Percentiles rank a stretch among this genome's conserved stretches.
These are phyloP conservation scores for Aegle marmelos DNA, from an alignment of 345 rosid species.

Conservation along the genomic window DNA sequence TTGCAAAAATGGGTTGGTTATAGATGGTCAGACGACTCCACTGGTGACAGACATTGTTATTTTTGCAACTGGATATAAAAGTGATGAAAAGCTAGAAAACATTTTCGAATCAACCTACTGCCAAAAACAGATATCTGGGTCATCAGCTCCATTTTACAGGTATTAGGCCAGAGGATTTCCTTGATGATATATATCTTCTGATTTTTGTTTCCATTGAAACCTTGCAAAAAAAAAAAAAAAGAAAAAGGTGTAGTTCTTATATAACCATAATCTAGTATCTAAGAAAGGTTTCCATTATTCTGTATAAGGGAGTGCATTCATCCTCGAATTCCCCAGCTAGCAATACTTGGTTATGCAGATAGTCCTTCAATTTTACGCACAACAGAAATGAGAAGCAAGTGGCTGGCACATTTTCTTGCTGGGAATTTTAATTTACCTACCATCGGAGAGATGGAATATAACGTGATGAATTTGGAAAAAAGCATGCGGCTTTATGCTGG, in stretches of 20 bases:
- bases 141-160: constrained; percentile 38
- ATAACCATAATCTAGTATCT: too few species aligned
- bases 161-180: not conserved
- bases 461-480: constrained; percentile 25
- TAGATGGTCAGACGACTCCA: constrained; percentile 10
- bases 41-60: constrained; percentile 25
- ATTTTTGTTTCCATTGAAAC: not conserved
- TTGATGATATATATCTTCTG: not conserved
- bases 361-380: constrained; percentile 24
- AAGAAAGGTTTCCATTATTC: not conserved
- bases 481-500: constrained; percentile 1
- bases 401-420: constrained; percentile 14
- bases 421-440: constrained; percentile 23
- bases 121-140: constrained; percentile 19
- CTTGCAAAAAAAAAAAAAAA: not conserved
- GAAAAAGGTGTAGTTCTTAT: too few species aligned
- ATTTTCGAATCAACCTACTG: constrained; percentile 26
- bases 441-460: constrained; percentile 33
- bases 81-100: constrained; percentile 30
- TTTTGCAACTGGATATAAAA: constrained; percentile 34
- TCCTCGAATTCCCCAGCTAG: constrained; percentile 37
- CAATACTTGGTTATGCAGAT: constrained; percentile 34
- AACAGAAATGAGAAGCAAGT: constrained; percentile 36
- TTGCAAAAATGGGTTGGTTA: constrained; percentile 23
- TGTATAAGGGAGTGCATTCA: constrained; percentile 35